These are phyloP conservation scores for Arthrobotrys iridis DNA, from an alignment of 2,329 filamentous ascomycete species.

Conservation along the genomic window DNA sequence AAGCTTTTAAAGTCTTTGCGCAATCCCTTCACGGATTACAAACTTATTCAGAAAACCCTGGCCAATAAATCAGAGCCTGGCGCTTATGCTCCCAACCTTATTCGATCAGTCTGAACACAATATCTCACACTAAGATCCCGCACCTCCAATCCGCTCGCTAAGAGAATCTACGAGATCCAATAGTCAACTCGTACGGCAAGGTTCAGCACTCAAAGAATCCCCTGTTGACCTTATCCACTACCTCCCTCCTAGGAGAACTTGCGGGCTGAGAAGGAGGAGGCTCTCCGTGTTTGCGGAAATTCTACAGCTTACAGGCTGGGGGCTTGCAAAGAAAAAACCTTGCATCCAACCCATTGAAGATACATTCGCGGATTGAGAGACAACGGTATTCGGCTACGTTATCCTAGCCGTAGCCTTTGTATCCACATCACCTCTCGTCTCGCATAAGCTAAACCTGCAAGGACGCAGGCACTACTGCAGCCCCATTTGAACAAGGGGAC, in stretches of 20 bases:
- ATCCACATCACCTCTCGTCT: constrained; percentile 12
- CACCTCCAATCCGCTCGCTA: constrained; percentile 42
- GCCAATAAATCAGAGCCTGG: constrained; percentile 27
- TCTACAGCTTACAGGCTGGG: constrained; percentile 7
- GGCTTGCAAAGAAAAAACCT: constrained; percentile 10
- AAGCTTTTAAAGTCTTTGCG: constrained; percentile 26
- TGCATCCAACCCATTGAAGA: constrained; percentile 20
- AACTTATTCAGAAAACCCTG: constrained; percentile 35
- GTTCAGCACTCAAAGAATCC: constrained; percentile 10
- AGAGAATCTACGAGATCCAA: constrained; percentile 32
- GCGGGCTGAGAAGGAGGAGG: constrained; percentile 17
- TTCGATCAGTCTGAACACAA: constrained; percentile 40
- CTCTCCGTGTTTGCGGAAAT: neutral
- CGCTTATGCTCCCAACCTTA: constrained; percentile 48
- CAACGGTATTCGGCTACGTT: constrained; percentile 45
- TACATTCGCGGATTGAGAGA: constrained; percentile 19
- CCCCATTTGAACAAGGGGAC: constrained; percentile 36
- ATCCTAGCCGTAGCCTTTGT: constrained; percentile 29
- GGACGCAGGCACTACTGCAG: constrained; percentile 32
- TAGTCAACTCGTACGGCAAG: constrained; percentile 17
- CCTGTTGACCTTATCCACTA: constrained; percentile 8
- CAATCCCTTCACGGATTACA: constrained; percentile 29
- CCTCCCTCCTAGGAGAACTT: neutral
- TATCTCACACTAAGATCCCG: constrained; percentile 46
- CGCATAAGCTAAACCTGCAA: constrained; percentile 41